These are phyloP conservation scores for Exobasidium rhododendri DNA, from an alignment of 1,284 basidiomycete species.

Conservation along the genomic window DNA sequence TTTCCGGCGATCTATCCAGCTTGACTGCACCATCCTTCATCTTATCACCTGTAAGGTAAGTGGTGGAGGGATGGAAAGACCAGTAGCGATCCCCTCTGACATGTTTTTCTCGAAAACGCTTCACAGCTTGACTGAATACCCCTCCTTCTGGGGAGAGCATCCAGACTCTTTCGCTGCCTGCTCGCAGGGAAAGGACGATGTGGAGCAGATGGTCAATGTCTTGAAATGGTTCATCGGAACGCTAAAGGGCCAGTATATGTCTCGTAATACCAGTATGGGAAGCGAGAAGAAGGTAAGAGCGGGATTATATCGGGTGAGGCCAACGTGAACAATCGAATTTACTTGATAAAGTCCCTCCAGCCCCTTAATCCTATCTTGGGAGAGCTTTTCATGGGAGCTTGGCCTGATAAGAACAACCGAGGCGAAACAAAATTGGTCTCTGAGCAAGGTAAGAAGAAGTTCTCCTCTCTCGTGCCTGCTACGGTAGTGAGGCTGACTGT, in stretches of 20 bases:
- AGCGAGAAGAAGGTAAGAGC: conserved; percentile 82
- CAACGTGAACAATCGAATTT: background rate
- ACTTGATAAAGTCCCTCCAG: conserved; percentile 50
- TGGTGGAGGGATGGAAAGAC: conserved; percentile 9
- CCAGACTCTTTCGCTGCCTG: conserved; percentile 44
- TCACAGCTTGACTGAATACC: conserved; percentile 17
- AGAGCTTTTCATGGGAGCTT: conserved; percentile 80
- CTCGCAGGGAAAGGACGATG: conserved; percentile 42
- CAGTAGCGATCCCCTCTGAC: background rate
- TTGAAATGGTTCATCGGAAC: conserved; percentile 60
- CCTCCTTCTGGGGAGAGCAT: conserved; percentile 51
- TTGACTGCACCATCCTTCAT: conserved; percentile 78
- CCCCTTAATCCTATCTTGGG: conserved; percentile 94
- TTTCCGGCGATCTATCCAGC: conserved; percentile 77
- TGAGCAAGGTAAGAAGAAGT: conserved; percentile 91
- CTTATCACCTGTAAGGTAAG: conserved; percentile 53
- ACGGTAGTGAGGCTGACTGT: too few relatives aligned
- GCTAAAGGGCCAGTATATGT: conserved; percentile 87
- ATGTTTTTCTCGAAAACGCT: too few relatives aligned
- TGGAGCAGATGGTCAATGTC: conserved; percentile 52
- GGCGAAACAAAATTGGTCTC: conserved; percentile 81
- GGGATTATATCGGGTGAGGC: background rate
- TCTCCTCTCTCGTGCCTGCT: background rate
- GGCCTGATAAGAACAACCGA: conserved; percentile 76
- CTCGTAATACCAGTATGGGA: conserved; percentile 61